Evolutionary conservation across 78 protist species (phyloP), one percentile per base, ranked within the genome.

Genomic region (Protostelium mycophagum): DNA sequence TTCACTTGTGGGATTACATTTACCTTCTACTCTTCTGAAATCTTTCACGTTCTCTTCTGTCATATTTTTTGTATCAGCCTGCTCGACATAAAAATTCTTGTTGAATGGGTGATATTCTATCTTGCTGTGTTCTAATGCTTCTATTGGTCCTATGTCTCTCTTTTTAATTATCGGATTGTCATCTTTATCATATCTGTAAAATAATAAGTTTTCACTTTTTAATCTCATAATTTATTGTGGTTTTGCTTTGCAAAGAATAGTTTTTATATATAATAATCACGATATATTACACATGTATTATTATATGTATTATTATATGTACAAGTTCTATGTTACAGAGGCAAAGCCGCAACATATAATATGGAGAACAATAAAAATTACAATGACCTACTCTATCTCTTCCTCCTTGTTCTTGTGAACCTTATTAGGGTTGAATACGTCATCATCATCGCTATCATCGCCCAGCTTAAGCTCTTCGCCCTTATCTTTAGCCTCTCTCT

Each of bases 41-140:
- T 38, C 88, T 83, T 37, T 85, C 10, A 93, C 93, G 16, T 87
- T 29, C 25, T 88, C 95, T 0, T 63, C 83, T 0, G 88, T 35
- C 83, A 93, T 34, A 0, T 16, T 28, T 0, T 87, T 0, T 31
- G 90, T 88, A 1, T 87, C 94, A 28, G 36, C 37, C 31, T 85
- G 87, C 85, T 93, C 95, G 0, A 90, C 85, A 83, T 96, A 96
- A 85, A 96, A 94, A 39, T 86, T 83, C 36, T 93, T 96, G 63
- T 93, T 85, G 91, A 96, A 93, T 0, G 51, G 89, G 0, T 35
- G 31, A 39, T 96, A 95, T 1, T 90, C 38, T 10, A 93, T 93
- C 35, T 91, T 88, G 25, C 93, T 37, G 85, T 96, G 97, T 37
- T 96, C 96, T 10, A 94, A n/a, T 37, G 90, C 88, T 34, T 94